Percentiles rank a stretch among this genome's conserved stretches.
These are phyloP conservation scores for Polyplosphaeria fusca DNA, from an alignment of 495 filamentous ascomycete species.

Conservation along the genomic window DNA sequence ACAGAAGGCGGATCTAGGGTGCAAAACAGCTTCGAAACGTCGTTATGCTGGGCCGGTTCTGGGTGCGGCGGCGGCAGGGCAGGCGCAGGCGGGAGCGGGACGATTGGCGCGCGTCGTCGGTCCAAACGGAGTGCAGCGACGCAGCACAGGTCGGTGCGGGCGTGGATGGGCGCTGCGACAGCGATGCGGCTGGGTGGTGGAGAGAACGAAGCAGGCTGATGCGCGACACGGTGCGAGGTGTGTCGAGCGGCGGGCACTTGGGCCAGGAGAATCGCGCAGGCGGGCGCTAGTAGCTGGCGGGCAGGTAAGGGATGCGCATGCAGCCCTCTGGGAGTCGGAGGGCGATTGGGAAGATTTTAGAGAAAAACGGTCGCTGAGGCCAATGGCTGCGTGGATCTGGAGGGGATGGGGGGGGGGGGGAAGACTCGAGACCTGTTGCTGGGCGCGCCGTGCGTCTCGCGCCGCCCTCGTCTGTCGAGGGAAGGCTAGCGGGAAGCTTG, in stretches of 20 bases:
- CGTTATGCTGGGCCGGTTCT: slow-evolving; percentile 24
- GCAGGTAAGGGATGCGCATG: slow-evolving; percentile 14
- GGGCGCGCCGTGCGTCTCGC: not conserved
- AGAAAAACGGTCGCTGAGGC: slow-evolving; percentile 17
- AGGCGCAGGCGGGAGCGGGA: slow-evolving; percentile 21
- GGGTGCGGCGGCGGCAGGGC: slow-evolving; percentile 1
- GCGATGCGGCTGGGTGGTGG: slow-evolving; percentile 6
- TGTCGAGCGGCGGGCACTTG: slow-evolving; percentile 5
- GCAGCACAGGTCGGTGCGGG: slow-evolving; percentile 6
- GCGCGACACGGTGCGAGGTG: slow-evolving; percentile 19
- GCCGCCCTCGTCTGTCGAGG: not conserved
- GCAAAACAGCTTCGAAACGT: slow-evolving; percentile 31
- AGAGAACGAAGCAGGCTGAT: slow-evolving; percentile 14
- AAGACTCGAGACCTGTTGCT: slow-evolving; percentile 5
- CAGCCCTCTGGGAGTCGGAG: not conserved
- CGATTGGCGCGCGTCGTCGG: slow-evolving; percentile 21
- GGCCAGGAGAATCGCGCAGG: not conserved
- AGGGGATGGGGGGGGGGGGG: slow-evolving; percentile 15
- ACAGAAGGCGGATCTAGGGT: slow-evolving; percentile 5
- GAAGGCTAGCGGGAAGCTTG: not conserved
- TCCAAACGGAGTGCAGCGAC: slow-evolving; percentile 21
- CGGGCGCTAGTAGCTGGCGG: slow-evolving; percentile 10
- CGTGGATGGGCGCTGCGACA: slow-evolving; percentile 10
- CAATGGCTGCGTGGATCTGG: slow-evolving; percentile 22
- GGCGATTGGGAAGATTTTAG: not conserved